These are phyloP conservation scores for Colletotrichum noveboracense DNA, from an alignment of 2,329 filamentous ascomycete genomes.

Conservation along the genomic window DNA sequence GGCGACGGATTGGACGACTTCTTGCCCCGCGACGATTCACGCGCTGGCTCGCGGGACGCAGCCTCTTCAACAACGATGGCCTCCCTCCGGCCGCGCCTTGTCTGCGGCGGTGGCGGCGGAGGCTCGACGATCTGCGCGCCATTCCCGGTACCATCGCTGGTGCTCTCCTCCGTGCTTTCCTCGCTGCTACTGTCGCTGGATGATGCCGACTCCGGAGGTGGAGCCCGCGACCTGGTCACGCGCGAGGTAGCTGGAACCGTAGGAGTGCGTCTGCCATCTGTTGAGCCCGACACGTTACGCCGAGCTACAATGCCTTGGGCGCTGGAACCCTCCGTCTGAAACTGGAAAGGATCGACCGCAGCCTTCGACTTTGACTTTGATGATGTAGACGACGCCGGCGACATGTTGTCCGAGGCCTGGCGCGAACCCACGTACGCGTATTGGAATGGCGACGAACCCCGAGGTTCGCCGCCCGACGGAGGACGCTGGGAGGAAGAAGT, in stretches of 20 bases:
- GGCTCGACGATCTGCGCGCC: slow-evolving; percentile 38
- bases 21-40: slow-evolving; percentile 38
- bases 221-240: slow-evolving; percentile 33
- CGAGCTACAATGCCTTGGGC: slow-evolving; percentile 38
- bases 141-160: slow-evolving; percentile 40
- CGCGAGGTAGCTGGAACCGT: slow-evolving; percentile 34
- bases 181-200: slow-evolving; percentile 32
- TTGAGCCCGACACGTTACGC: slow-evolving; percentile 41
- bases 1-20: slow-evolving; percentile 42
- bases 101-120: slow-evolving; percentile 6
- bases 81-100: slow-evolving; percentile 30
- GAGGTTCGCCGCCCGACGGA: slow-evolving; percentile 34
- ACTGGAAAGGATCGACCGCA: slow-evolving; percentile 55
- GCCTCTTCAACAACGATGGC: slow-evolving; percentile 45
- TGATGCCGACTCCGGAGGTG: slow-evolving; percentile 33
- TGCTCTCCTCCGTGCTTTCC: slow-evolving; percentile 33
- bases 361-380: slow-evolving; percentile 31
- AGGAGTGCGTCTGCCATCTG: slow-evolving; percentile 31
- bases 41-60: slow-evolving; percentile 30
- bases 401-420: slow-evolving; percentile 49
- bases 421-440: slow-evolving; percentile 49
- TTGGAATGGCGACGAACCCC: slow-evolving; percentile 47
- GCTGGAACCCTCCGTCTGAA: slow-evolving; percentile 52
- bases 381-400: slow-evolving; percentile 31
- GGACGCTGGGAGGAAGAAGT: slow-evolving; percentile 45